Evolutionary conservation across 2,329 filamentous ascomycete genomes (phyloP).

Genomic region (Fusarium sp.): DNA sequence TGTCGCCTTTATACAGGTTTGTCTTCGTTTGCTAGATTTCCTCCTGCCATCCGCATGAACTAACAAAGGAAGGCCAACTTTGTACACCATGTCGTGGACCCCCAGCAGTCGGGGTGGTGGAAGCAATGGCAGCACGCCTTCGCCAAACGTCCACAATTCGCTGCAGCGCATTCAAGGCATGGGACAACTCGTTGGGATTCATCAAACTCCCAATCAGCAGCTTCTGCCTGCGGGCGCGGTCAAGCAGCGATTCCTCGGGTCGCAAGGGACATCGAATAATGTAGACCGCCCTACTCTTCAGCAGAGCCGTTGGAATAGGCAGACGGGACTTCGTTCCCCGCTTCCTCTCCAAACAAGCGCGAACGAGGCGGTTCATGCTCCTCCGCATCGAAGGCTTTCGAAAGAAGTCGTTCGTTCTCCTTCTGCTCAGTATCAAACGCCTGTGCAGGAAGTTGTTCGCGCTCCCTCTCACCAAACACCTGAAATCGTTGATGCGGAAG

Average conservation of each 20-base stretch:
- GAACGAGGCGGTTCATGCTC: background rate
- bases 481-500: background rate
- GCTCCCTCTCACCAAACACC: constrained; percentile 1
- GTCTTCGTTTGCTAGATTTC: background rate
- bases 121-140: background rate
- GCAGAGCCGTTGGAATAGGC: background rate
- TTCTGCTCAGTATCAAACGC: background rate
- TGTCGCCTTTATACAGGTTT: background rate
- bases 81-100: background rate
- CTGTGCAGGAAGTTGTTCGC: background rate
- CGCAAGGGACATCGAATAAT: background rate
- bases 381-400: background rate
- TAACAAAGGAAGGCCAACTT: background rate
- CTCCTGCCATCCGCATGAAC: background rate
- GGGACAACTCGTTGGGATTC: background rate
- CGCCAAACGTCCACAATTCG: constrained; percentile 10
- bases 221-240: constrained; percentile 9
- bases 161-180: constrained; percentile 4
- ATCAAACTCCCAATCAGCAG: background rate
- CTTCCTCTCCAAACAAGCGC: background rate
- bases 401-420: background rate
- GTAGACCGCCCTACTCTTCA: background rate
- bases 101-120: background rate
- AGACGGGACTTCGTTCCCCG: background rate
- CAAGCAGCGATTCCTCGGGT: background rate